Base-by-base conservation (phyloP, 495 filamentous ascomycete genomes). In the Xylaria cubensis region DNA sequence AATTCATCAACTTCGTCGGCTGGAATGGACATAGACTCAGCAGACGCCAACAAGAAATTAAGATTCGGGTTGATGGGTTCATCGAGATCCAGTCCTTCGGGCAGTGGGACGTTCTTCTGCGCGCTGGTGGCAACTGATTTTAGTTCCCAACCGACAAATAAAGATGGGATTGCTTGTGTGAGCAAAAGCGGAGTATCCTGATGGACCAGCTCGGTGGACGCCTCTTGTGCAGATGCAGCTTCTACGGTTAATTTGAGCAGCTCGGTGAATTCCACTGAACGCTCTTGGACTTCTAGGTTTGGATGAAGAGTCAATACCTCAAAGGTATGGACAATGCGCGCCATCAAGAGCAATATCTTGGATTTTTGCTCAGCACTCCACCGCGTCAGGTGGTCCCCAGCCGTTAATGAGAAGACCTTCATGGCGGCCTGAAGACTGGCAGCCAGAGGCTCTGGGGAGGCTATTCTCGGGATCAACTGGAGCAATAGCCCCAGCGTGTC, bases 281-380 rank as follows among this genome's bases (percentile, higher is more conserved):
- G 89, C 81, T 98, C 96, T 80, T 99, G 96, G n/a, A 98, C 94
- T 76, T 98, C 96, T 12, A 99, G 84, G 74, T 90, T 92, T 0
- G 97, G 94, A 77, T 97, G 94, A 5, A 88, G 86, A 0, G 90
- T 86, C 34, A 98, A 81, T 0, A 89, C 86, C 64, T 97, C 95
- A 3, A 97, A 83, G 56, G 94, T 92, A 73, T 93, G 86, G 29
- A 96, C 85, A n/a, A 97, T 87, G 34, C 93, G 88, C 29, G 91
- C 90, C 80, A 97, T 88, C 1, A 97, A 85, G 26, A 99, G 85
- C 19, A 90, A 88, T 8, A 91, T 87, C 72, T 90, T 89, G 13
- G 91, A 89, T 78, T 91, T 92, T 48, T 90, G 86, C 70, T 88
- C 84, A 3, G 85, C 74, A n/a, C 86, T 90, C 91, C 92, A 95